Evolutionary conservation across 352 stramenopile genomes (phyloP).

Genomic region (Pythium rhizo-oryzae): DNA sequence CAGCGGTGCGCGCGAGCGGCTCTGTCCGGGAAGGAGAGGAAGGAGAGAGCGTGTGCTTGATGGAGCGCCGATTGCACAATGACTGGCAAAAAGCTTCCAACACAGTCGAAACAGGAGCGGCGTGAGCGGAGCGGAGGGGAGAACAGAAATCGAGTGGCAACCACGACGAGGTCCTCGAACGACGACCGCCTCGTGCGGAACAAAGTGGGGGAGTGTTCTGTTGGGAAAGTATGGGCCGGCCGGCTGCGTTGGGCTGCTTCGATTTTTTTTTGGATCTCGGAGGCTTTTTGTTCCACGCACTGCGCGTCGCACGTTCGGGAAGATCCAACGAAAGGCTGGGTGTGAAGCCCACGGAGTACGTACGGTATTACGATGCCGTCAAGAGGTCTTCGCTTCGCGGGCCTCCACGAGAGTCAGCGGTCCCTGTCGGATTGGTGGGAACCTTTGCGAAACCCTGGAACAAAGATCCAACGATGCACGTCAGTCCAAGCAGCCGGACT

Average conservation of each 20-base stretch:
- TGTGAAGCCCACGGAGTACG: too few species aligned
- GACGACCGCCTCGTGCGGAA: neutral
- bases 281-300: constrained; percentile 1
- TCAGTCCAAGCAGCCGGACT: constrained; percentile 2
- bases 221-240: too few species aligned
- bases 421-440: neutral
- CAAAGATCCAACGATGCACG: constrained; percentile 1
- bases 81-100: neutral
- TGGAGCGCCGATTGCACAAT: constrained; percentile 1
- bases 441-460: neutral
- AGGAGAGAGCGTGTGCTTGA: neutral
- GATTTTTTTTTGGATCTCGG: constrained; percentile 4
- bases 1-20: neutral
- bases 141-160: constrained; percentile 14
- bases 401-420: too few species aligned
- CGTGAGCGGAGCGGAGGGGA: neutral
- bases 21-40: too few species aligned
- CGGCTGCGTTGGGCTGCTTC: too few species aligned
- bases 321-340: too few species aligned
- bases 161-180: constrained; percentile 2
- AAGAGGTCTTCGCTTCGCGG: too few species aligned
- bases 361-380: too few species aligned
- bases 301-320: neutral
- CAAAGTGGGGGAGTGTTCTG: neutral
- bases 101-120: too few species aligned